Base-by-base conservation (phyloP, 1,139 yeast species). In the Kodamaea plutei region DNA sequence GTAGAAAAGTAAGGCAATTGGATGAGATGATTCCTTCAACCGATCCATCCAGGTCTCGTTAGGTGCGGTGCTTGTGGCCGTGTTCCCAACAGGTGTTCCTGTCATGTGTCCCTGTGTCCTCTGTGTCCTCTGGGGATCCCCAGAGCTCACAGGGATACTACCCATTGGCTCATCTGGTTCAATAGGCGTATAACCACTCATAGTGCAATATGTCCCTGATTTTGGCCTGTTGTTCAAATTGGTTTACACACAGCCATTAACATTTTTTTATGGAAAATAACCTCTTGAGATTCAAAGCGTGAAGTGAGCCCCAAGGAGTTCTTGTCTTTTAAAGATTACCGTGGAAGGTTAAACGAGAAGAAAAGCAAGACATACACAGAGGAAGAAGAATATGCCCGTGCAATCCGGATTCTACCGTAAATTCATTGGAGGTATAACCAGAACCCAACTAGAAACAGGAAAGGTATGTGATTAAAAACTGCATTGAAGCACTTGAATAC, bases 361-460 rank as follows among this genome's bases (percentile, higher is more conserved):
- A n/a, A n/a, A n/a, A n/a, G n/a, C n/a, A n/a, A n/a, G n/a, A n/a
- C n/a, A n/a, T n/a, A n/a, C n/a, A n/a, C n/a, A n/a, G n/a, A n/a
- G n/a, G n/a, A n/a, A n/a, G n/a, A n/a, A 17, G 9, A 17, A 9
- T 17, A 34, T 22, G 17, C 36, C 23, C 4, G 23, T 41, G 42
- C 39, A 41, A 26, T 36, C 38, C 27, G 47, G 47, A 18, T 44
- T 40, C 39, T 56, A 56, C 33, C 45, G 57, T 27, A 54, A 52
- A 37, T 58, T 64, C 26, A 44, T 64, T 11, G 60, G 61, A 11
- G 64, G 62, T 7, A 51, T 67, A 26, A 61, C 71, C 15, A 65
- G 84, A 48, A 72, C 84, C 1, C 82, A 76, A 56, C 66, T 82
- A 43, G 91, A 82, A 51, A 77, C 84, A 2, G 76, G 74, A 38